These are phyloP conservation scores for Porcisia hertigi DNA, from an alignment of 208 protist species.

Conservation along the genomic window DNA sequence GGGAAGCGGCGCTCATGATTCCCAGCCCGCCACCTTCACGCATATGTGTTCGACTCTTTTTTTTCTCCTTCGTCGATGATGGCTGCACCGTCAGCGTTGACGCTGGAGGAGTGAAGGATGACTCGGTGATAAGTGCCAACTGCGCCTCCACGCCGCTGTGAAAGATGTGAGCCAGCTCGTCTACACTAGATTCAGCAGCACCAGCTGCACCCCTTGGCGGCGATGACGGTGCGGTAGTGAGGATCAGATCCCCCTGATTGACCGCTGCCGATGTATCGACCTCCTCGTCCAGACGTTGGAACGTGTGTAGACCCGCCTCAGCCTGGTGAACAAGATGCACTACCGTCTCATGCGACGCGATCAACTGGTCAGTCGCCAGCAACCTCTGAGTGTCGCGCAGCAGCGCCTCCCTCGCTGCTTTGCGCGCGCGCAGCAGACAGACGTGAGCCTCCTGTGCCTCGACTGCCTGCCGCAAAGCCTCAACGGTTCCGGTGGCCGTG, in stretches of 20 bases:
- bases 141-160: conserved; percentile 25
- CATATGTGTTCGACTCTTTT: not conserved
- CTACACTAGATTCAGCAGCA: not conserved
- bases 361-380: conserved; percentile 11
- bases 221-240: not conserved
- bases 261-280: not conserved
- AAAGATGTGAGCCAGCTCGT: conserved; percentile 15
- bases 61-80: not conserved
- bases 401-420: conserved; percentile 25
- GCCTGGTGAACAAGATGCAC: conserved; percentile 19
- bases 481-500: not conserved
- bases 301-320: conserved; percentile 10
- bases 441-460: conserved; percentile 34
- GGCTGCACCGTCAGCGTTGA: not conserved
- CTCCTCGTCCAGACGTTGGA: not conserved
- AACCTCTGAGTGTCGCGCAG: conserved; percentile 20
- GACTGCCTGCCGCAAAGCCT: conserved; percentile 25
- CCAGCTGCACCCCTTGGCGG: not conserved
- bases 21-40: not conserved
- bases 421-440: conserved; percentile 25
- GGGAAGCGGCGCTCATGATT: not conserved
- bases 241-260: no score
- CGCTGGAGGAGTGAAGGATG: not conserved
- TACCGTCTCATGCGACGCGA: conserved; percentile 12
- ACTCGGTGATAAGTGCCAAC: conserved; percentile 11